Conservation (phyloP, 2,329 filamentous ascomycete species). For the Fusarium dimerum region DNA sequence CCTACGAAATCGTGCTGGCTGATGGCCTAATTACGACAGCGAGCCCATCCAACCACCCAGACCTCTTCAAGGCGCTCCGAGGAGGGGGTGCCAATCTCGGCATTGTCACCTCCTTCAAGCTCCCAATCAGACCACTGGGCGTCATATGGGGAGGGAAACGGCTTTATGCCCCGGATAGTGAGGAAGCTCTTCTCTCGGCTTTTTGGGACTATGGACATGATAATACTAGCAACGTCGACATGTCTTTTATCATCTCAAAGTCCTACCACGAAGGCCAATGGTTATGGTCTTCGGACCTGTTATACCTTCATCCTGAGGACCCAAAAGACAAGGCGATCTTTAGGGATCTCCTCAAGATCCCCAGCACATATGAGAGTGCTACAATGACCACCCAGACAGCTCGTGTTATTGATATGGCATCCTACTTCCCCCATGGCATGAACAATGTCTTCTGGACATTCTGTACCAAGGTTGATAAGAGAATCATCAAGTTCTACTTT, state of each 20-base stretch:
- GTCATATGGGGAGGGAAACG: too few relatives aligned
- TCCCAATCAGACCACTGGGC: too few relatives aligned
- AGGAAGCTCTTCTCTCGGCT: too few relatives aligned
- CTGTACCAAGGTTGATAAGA: constrained; percentile 1
- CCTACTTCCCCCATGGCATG: neutral
- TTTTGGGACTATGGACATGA: too few relatives aligned
- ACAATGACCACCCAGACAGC: neutral
- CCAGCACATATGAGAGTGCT: neutral
- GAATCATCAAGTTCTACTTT: neutral
- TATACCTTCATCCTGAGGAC: neutral
- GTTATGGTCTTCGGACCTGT: neutral
- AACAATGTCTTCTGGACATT: neutral
- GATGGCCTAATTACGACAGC: constrained; percentile 1
- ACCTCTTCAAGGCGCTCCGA: constrained; percentile 1
- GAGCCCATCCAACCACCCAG: neutral
- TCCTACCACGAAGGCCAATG: constrained; percentile 7
- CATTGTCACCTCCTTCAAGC: constrained; percentile 3
- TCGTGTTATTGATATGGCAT: neutral
- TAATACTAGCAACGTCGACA: too few relatives aligned
- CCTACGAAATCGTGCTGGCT: constrained; percentile 3
- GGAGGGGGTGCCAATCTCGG: constrained; percentile 1
- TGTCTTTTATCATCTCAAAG: too few relatives aligned
- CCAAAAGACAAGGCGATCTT: too few relatives aligned
- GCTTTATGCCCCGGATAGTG: too few relatives aligned
- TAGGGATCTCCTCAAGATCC: neutral